Evolutionary conservation across 495 filamentous ascomycete genomes (phyloP).

Genomic region (Physcia stellaris): DNA sequence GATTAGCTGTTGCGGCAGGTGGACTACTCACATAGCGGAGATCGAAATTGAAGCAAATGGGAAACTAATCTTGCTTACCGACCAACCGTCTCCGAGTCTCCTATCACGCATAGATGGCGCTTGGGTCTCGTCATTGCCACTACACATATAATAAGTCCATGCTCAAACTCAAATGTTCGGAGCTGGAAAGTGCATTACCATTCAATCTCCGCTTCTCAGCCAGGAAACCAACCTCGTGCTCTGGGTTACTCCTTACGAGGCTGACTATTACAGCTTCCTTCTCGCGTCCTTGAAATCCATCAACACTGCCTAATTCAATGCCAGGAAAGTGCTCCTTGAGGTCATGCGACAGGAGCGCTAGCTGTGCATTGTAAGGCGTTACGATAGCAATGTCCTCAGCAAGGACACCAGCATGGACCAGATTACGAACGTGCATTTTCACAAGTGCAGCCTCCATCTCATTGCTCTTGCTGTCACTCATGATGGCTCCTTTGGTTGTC

Average conservation of each 20-base stretch:
- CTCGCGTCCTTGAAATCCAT: conserved; percentile 94
- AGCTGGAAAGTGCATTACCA: conserved; percentile 37
- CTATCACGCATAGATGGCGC: conserved; percentile 78
- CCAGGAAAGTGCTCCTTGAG: conserved; percentile 70
- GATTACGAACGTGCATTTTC: conserved; percentile 51
- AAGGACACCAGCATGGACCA: conserved; percentile 66
- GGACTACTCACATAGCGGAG: neutral
- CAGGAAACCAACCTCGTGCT: conserved; percentile 83
- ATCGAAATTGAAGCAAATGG: conserved; percentile 11
- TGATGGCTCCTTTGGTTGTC: conserved; percentile 35
- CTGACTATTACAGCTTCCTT: conserved; percentile 92
- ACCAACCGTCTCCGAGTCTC: conserved; percentile 84
- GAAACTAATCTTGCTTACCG: no score
- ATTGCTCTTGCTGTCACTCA: conserved; percentile 87
- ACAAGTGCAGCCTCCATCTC: conserved; percentile 80
- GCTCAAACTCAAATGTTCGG: neutral
- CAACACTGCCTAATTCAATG: conserved; percentile 85
- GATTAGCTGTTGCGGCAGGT: conserved; percentile 2
- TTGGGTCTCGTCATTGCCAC: conserved; percentile 94
- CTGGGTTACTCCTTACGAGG: conserved; percentile 77
- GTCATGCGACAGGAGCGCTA: conserved; percentile 52
- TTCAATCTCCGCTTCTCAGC: conserved; percentile 88
- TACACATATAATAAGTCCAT: conserved; percentile 20
- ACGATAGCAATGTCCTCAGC: conserved; percentile 82
- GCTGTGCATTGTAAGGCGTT: conserved; percentile 92